Percentiles rank a stretch among this genome's conserved stretches.
phyloP scores from a whole-genome alignment of 176 grass and related monocot species.

The Oryza meridionalis region DNA sequence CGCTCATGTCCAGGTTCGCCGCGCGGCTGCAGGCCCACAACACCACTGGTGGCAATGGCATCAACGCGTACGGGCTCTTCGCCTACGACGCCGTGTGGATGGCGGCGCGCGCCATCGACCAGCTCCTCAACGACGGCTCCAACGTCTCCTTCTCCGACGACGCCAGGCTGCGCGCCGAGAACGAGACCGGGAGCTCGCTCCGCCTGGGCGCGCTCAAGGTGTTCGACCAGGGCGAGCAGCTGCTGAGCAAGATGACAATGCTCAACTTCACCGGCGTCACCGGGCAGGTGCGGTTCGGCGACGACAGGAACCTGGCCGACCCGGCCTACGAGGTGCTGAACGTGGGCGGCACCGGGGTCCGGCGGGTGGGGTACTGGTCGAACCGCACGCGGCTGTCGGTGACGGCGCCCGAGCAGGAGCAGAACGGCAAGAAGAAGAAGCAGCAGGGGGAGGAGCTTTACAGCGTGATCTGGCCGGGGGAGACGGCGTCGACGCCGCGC shows the following conservation, averaged over 20 bases:
- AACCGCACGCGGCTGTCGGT: conserved; percentile 58
- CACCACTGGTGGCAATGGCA: neutral
- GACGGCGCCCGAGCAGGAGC: conserved; percentile 8
- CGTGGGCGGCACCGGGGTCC: conserved; percentile 64
- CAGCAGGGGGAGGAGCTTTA: conserved; percentile 33
- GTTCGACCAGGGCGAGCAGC: conserved; percentile 66
- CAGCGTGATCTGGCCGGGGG: conserved; percentile 83
- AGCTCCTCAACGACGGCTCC: conserved; percentile 54
- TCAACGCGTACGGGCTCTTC: conserved; percentile 72
- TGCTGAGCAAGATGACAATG: conserved; percentile 53
- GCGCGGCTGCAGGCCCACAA: neutral
- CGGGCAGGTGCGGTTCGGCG: conserved; percentile 55
- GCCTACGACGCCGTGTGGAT: conserved; percentile 86
- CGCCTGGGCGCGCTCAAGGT: conserved; percentile 50
- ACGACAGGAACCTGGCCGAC: conserved; percentile 39
- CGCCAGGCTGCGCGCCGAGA: conserved; percentile 41
- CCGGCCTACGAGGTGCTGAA: conserved; percentile 86
- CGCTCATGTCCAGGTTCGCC: conserved; percentile 48
- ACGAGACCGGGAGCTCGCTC: conserved; percentile 45
- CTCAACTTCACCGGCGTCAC: conserved; percentile 79
- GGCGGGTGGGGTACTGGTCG: conserved; percentile 77
- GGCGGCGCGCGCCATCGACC: conserved; percentile 72
- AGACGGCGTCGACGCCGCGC: conserved; percentile 58
- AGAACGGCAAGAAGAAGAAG: neutral
- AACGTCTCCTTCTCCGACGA: conserved; percentile 69